Conservation (phyloP, 371 early-diverging fungal species). For the Sporodiniella umbellata region DNA sequence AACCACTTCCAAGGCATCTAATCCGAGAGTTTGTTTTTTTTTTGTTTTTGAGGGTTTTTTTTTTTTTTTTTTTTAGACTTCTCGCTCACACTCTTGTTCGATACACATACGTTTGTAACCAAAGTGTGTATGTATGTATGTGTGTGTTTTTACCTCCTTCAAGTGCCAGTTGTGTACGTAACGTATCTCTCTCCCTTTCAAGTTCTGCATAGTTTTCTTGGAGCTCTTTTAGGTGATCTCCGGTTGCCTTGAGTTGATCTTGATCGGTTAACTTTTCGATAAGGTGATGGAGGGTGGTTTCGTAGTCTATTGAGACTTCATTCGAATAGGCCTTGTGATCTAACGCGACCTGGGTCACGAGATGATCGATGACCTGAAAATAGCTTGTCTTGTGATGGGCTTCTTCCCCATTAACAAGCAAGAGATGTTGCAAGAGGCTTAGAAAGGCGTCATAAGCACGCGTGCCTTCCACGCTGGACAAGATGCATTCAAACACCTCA, state of each 20-base stretch:
- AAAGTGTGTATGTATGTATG: too few relatives aligned
- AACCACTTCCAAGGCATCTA: constrained; percentile 26
- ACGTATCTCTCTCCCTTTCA: constrained; percentile 47
- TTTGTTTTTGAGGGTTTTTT: too few relatives aligned
- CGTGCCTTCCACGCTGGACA: constrained; percentile 71
- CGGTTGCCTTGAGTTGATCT: constrained; percentile 65
- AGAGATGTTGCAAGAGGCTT: constrained; percentile 74
- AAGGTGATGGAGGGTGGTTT: constrained; percentile 71
- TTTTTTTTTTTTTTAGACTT: too few relatives aligned
- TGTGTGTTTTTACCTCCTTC: constrained; percentile 25
- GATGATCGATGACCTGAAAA: constrained; percentile 77
- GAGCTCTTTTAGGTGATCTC: constrained; percentile 64
- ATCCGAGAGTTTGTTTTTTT: too few relatives aligned
- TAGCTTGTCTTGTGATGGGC: constrained; percentile 59
- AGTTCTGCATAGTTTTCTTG: constrained; percentile 33
- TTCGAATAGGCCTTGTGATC: constrained; percentile 74
- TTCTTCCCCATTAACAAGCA: constrained; percentile 67
- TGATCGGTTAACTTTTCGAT: constrained; percentile 76
- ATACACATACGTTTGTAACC: too few relatives aligned
- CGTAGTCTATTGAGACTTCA: constrained; percentile 55
- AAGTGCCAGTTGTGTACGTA: constrained; percentile 36
- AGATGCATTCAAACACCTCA: constrained; percentile 77
- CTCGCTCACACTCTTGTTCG: neutral
- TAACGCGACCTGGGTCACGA: constrained; percentile 79
- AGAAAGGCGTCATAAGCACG: constrained; percentile 76